Evolutionary conservation across 2,329 filamentous ascomycete species (phyloP), one percentile per base, ranked within the genome.

Genomic region (Penicillium sp.): DNA sequence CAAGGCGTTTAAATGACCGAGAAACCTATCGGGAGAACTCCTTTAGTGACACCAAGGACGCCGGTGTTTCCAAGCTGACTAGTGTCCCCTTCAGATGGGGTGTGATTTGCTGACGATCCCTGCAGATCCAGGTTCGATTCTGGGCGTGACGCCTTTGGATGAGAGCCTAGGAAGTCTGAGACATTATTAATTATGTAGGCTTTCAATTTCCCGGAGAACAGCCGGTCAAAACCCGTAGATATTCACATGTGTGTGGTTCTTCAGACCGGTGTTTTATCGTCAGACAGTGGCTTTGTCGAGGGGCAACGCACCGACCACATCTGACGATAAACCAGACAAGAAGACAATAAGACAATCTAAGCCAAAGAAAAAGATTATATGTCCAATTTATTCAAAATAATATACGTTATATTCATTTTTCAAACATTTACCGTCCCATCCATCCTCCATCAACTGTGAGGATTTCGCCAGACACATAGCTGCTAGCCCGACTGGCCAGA

Each of bases 371-470:
- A 1, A 13, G 6, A 37, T 21, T 7, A 15, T 22, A 38, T 38
- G 19, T 19, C 0, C 34, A 32, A 22, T 38, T 10, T 32, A 38
- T 17, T 43, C 19, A 1, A 35, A 22, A 15, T 32, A 24, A 37
- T 45, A 34, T 45, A 44, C 42, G 41, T 34, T 32, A 37, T 22
- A 51, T 17, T 13, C 24, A 31, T 41, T 24, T 24, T 28, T 5
- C 6, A 35, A 32, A 31, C 19, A 13, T 39, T 57, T 74, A 94
- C 75, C 88, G 76, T 1, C 87, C 88, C 88, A 95, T 94, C 88
- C 88, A 95, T 10, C 89, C 89, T 7, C 89, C 89, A 69, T 95
- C 90, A 41, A 95, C 87, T 24, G 86, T 84, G 58, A 95, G 64
- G 5, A 88, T 75, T 69, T 95, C 87, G 0, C 89, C 89, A 57